A percentile compares a stretch with the other conserved stretches of the same genome.
Conservation (phyloP, 805 yeast genomes). For the Pichia manshurica region DNA sequence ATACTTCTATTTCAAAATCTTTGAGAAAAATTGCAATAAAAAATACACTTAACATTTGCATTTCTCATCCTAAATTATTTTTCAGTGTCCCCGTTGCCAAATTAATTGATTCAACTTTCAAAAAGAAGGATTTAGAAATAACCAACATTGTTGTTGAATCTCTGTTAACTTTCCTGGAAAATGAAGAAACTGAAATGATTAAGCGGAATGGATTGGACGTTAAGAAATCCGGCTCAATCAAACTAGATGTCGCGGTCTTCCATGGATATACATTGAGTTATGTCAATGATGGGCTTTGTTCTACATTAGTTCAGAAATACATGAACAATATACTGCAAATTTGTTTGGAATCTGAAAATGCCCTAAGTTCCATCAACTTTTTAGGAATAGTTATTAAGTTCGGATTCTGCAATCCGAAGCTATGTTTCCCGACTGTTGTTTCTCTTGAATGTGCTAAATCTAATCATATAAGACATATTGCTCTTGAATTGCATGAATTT, state of each 20-base stretch:
- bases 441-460: constrained; percentile 58
- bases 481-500: constrained; percentile 47
- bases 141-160: constrained; percentile 52
- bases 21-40: constrained; percentile 49
- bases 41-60: constrained; percentile 54
- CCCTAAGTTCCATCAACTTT: constrained; percentile 44
- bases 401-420: constrained; percentile 73
- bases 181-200: constrained; percentile 46
- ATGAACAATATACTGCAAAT: constrained; percentile 41
- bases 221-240: constrained; percentile 31
- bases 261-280: constrained; percentile 48
- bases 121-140: constrained; percentile 32
- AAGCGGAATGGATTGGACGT: constrained; percentile 36
- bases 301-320: constrained; percentile 65
- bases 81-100: constrained; percentile 47
- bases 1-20: constrained; percentile 22
- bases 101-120: constrained; percentile 48
- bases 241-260: constrained; percentile 44
- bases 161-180: constrained; percentile 48
- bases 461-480: constrained; percentile 39
- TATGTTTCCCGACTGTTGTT: constrained; percentile 61
- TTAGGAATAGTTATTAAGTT: constrained; percentile 50
- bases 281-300: constrained; percentile 64
- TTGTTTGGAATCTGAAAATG: constrained; percentile 44
- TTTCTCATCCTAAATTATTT: constrained; percentile 61